Conservation (phyloP, 1,139 yeast genomes). For the Geotrichum restrictum region DNA sequence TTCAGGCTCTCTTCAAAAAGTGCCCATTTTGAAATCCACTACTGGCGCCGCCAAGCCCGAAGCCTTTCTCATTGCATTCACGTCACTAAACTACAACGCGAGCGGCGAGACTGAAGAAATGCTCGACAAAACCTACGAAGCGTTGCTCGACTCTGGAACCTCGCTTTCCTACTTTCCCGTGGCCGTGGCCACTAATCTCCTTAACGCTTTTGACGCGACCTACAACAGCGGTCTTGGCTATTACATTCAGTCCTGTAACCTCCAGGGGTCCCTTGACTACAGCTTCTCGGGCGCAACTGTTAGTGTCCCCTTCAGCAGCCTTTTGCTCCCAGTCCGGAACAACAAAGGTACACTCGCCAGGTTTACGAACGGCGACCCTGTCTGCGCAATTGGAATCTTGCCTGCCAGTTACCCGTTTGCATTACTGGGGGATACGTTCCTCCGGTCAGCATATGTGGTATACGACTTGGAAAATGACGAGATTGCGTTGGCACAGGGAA, state of each 20-base stretch:
- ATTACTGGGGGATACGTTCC: slow-evolving; percentile 68
- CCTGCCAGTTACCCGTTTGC: slow-evolving; percentile 29
- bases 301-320: slow-evolving; percentile 43
- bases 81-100: slow-evolving; percentile 12
- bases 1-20: slow-evolving; percentile 43
- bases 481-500: slow-evolving; percentile 65
- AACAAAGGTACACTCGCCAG: slow-evolving; percentile 25
- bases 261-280: slow-evolving; percentile 36
- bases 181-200: slow-evolving; percentile 22
- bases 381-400: slow-evolving; percentile 34
- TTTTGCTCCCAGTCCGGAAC: slow-evolving; percentile 26
- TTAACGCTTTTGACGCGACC: slow-evolving; percentile 16
- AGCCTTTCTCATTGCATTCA: slow-evolving; percentile 19
- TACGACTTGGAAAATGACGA: slow-evolving; percentile 66
- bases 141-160: slow-evolving; percentile 36
- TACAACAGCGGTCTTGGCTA: slow-evolving; percentile 26
- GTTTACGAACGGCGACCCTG: slow-evolving; percentile 27
- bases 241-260: slow-evolving; percentile 27
- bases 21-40: slow-evolving; percentile 26
- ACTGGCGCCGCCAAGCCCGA: slow-evolving; percentile 19
- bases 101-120: slow-evolving; percentile 12
- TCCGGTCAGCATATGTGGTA: slow-evolving; percentile 72
- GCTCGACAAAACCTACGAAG: slow-evolving; percentile 22
- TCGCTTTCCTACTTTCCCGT: slow-evolving; percentile 33
- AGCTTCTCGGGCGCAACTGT: slow-evolving; percentile 52